phyloP scores from a whole-genome alignment of 129 eudicot species.

The Ambrosia trifida region DNA sequence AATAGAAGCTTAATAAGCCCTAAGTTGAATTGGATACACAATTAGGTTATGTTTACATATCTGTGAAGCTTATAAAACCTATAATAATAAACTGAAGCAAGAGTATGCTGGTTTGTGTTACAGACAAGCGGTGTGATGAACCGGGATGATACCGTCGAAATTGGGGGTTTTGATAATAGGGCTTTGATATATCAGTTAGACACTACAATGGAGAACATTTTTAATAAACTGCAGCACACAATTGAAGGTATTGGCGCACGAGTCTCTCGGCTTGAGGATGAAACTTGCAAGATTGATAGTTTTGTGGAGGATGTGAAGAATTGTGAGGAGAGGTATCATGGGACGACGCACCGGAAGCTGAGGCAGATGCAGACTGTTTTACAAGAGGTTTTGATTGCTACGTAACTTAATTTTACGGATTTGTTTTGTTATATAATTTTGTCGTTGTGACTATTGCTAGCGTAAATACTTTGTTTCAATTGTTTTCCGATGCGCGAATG shows the following conservation, averaged over 20 bases:
- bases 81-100: slow-evolving; percentile 5
- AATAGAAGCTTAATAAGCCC: slow-evolving; percentile 21
- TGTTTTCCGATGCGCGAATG: slow-evolving; percentile 6
- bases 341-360: slow-evolving; percentile 23
- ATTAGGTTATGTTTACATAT: slow-evolving; percentile 11
- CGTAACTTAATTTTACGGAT: neutral
- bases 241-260: slow-evolving; percentile 30
- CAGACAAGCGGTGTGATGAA: slow-evolving; percentile 31
- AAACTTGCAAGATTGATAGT: slow-evolving; percentile 28
- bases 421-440: neutral
- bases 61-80: slow-evolving; percentile 19
- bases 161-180: slow-evolving; percentile 13
- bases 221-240: slow-evolving; percentile 19
- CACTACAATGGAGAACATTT: slow-evolving; percentile 25
- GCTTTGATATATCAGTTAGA: slow-evolving; percentile 26
- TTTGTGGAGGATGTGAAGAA: slow-evolving; percentile 30
- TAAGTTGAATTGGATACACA: neutral
- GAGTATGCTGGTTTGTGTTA: slow-evolving; percentile 6
- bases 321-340: slow-evolving; percentile 26
- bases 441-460: neutral
- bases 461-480: neutral
- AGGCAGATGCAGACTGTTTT: slow-evolving; percentile 30
- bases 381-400: slow-evolving; percentile 33
- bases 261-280: slow-evolving; percentile 27
- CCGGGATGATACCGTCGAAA: slow-evolving; percentile 8